Evolutionary conservation across 1,139 yeast species (phyloP), one percentile per base, ranked within the genome.

Genomic region (Yamadazyma kanchanaburiensis): DNA sequence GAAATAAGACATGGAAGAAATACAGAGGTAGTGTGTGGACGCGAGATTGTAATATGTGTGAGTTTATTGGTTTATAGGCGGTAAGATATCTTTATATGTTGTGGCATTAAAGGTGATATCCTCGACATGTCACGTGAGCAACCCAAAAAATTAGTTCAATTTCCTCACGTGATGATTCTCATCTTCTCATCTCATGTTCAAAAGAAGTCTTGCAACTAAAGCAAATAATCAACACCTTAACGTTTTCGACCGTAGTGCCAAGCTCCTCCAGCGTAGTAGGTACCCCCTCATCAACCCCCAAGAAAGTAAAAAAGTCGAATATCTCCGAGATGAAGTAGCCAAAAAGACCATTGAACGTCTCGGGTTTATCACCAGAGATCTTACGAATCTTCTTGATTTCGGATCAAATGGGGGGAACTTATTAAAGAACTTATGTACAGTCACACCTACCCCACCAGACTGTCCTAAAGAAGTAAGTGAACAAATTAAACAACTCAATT

Each of bases 241-340:
- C 45, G 91, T 86, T 14, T 86, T 86, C 53, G 85, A 84, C 51
- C 58, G 91, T 24, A 46, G 58, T 4, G 67, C 77, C 28, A 86
- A 86, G 49, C 53, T 65, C 8, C 38, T 68, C 11, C 95, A 86
- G 43, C 57, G 87, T 30, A 63, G 75, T 17, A 48, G 79, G 30
- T 74, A 81, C 1, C 55, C 70, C 0, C 71, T 70, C 1, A 34
- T 47, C 2, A 56, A 70, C 34, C 64, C 69, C 1, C 63, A 60
- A 9, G 49, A 54, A 24, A 74, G 85, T 12, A 58, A 77, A 16
- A 65, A 73, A 42, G 84, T 74, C n/a, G 94, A 86, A 40, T 86
- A 85, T 49, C 57, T 86, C 22, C 65, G 87, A 30, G 81, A 82
- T 48, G 94, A 84, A 49, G 76, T 84, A 10, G 89, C 94, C 1